These are phyloP conservation scores for Aspergillus candidus DNA, from an alignment of 2,329 filamentous ascomycete species.

Conservation along the genomic window DNA sequence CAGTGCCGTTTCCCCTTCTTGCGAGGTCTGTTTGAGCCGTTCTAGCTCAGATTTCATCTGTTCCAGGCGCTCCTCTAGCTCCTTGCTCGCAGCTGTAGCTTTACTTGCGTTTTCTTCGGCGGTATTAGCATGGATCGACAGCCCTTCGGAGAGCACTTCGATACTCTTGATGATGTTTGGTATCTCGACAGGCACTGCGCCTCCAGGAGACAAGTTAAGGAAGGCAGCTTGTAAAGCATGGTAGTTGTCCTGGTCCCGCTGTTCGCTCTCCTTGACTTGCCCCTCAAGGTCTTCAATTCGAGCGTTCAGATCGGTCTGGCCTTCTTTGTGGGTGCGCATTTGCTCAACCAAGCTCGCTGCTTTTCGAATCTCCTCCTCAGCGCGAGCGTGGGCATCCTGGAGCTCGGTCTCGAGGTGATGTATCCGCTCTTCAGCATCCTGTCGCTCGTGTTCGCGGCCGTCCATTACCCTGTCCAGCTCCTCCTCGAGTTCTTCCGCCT, in stretches of 20 bases:
- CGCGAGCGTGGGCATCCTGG: constrained; percentile 50
- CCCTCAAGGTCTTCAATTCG: constrained; percentile 46
- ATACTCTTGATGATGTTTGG: constrained; percentile 56
- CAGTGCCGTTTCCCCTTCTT: constrained; percentile 47
- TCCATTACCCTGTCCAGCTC: constrained; percentile 81
- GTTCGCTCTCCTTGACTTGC: constrained; percentile 48
- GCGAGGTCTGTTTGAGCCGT: constrained; percentile 48
- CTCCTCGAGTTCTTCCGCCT: constrained; percentile 83
- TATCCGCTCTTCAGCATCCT: constrained; percentile 61
- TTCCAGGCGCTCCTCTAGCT: constrained; percentile 49
- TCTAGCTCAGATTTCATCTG: constrained; percentile 56
- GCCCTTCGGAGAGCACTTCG: constrained; percentile 51
- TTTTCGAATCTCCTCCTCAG: constrained; percentile 39
- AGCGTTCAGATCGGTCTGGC: constrained; percentile 30
- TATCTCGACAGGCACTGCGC: constrained; percentile 51
- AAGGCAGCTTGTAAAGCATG: constrained; percentile 55
- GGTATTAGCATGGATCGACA: constrained; percentile 55
- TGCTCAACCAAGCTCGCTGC: constrained; percentile 49
- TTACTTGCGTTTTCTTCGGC: constrained; percentile 56
- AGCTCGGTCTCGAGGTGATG: constrained; percentile 66
- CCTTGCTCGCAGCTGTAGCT: constrained; percentile 58
- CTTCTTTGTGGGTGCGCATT: constrained; percentile 51
- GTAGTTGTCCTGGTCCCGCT: constrained; percentile 48
- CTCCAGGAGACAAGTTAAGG: constrained; percentile 51
- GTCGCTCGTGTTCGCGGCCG: constrained; percentile 75